Percentiles rank a stretch among this genome's conserved stretches.
Conservation (phyloP, 208 protist genomes). For the Trypanosomatidae sp. region DNA sequence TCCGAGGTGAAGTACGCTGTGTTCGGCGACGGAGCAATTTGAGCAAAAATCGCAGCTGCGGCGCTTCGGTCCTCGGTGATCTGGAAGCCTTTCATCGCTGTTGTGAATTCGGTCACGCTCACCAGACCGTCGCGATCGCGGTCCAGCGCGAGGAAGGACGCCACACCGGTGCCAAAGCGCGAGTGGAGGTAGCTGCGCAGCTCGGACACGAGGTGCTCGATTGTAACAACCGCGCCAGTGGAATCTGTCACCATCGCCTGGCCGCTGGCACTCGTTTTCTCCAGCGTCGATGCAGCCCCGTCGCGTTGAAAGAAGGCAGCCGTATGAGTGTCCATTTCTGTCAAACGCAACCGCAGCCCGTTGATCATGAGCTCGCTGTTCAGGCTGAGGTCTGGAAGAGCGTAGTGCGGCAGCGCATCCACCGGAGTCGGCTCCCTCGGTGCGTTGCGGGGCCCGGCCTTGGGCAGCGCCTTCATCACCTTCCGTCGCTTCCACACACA, state of each 20-base stretch:
- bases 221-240: slow-evolving; percentile 29
- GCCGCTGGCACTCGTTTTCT: neutral
- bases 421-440: slow-evolving; percentile 11
- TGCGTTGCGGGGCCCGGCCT: slow-evolving; percentile 40
- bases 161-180: slow-evolving; percentile 66
- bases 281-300: slow-evolving; percentile 15
- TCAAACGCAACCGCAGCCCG: slow-evolving; percentile 67
- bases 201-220: slow-evolving; percentile 54
- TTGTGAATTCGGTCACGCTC: slow-evolving; percentile 70
- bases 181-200: slow-evolving; percentile 72
- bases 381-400: slow-evolving; percentile 59
- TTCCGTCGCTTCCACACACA: slow-evolving; percentile 75
- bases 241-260: slow-evolving; percentile 24
- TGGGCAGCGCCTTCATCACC: slow-evolving; percentile 56
- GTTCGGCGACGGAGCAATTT: slow-evolving; percentile 40
- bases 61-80: slow-evolving; percentile 68
- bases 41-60: slow-evolving; percentile 57
- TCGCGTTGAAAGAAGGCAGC: slow-evolving; percentile 55
- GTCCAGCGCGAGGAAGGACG: slow-evolving; percentile 85
- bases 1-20: slow-evolving; percentile 70
- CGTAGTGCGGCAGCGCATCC: slow-evolving; percentile 47
- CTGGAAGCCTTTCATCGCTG: slow-evolving; percentile 59
- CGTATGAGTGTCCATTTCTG: slow-evolving; percentile 81
- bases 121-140: slow-evolving; percentile 83
- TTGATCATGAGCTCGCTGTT: slow-evolving; percentile 70